Evolutionary conservation across 306 rosid species (phyloP).

Genomic region (Trichosanthes truncata): DNA sequence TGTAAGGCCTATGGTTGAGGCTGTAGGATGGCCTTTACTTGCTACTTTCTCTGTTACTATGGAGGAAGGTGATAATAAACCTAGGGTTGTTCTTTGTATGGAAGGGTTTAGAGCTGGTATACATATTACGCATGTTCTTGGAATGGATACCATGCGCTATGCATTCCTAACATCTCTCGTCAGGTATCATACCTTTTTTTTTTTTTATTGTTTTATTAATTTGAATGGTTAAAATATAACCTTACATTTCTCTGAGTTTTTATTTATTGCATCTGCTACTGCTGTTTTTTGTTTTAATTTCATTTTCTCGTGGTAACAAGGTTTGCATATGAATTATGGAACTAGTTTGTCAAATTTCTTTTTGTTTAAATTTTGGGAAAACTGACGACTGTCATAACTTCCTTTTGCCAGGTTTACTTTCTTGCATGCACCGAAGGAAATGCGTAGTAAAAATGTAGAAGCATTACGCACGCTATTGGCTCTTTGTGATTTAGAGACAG

Average conservation of each 20-base stretch:
- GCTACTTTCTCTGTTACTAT: conserved; percentile 97
- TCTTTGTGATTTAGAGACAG: conserved; percentile 70
- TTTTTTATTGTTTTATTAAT: not conserved
- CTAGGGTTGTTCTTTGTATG: conserved; percentile 85
- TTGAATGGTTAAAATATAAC: not conserved
- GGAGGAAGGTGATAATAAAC: conserved; percentile 98
- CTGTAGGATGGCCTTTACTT: conserved; percentile 99
- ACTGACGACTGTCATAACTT: conserved; percentile 15
- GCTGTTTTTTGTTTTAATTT: conserved; percentile 9
- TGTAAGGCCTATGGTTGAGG: conserved; percentile 99
- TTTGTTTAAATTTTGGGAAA: conserved; percentile 12
- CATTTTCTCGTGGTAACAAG: not conserved
- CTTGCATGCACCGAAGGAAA: conserved; percentile 98
- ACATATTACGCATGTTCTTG: conserved; percentile 76
- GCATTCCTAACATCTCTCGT: conserved; percentile 96
- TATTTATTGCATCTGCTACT: not conserved
- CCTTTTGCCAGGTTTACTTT: conserved; percentile 73
- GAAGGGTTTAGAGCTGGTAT: conserved; percentile 99
- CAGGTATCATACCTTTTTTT: conserved; percentile 39
- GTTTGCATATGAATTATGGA: not conserved
- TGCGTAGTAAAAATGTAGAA: conserved; percentile 98
- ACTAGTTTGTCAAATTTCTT: not conserved
- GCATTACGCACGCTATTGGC: conserved; percentile 73
- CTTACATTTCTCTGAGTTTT: not conserved
- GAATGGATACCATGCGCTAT: conserved; percentile 99